phyloP scores from a whole-genome alignment of 495 filamentous ascomycete species.

The Jackrogersella minutella region DNA sequence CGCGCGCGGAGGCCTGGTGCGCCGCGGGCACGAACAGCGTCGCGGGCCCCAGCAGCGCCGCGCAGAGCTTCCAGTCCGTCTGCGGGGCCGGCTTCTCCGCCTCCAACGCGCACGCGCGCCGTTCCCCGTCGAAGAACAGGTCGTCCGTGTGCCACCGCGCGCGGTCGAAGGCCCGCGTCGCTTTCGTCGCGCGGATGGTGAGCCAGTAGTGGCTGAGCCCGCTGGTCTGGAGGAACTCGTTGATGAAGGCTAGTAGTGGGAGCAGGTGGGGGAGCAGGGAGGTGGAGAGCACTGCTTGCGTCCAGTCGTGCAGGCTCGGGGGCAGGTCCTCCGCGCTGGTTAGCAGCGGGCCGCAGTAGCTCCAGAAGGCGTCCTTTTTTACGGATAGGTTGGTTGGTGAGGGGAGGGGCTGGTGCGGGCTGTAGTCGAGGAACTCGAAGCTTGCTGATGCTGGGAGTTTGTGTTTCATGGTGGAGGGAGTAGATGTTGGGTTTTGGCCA shows the following conservation, averaged over 20 bases:
- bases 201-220: slow-evolving; percentile 46
- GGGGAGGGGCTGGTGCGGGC: background rate
- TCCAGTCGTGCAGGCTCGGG: slow-evolving; percentile 39
- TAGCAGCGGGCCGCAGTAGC: slow-evolving; percentile 43
- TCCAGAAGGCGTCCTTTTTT: slow-evolving; percentile 41
- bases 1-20: slow-evolving; percentile 34
- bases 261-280: slow-evolving; percentile 35
- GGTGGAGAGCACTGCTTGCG: slow-evolving; percentile 22
- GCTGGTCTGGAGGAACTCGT: slow-evolving; percentile 34
- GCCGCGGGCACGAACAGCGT: slow-evolving; percentile 43
- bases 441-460: slow-evolving; percentile 15
- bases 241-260: slow-evolving; percentile 41
- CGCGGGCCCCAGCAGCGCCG: slow-evolving; percentile 44
- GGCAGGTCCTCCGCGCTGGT: slow-evolving; percentile 27
- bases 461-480: slow-evolving; percentile 22
- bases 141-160: slow-evolving; percentile 51
- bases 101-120: too few species aligned
- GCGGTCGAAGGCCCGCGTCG: slow-evolving; percentile 43
- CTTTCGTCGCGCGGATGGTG: slow-evolving; percentile 46
- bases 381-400: slow-evolving; percentile 23
- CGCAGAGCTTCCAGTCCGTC: slow-evolving; percentile 49
- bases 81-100: slow-evolving; percentile 26
- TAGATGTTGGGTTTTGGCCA: background rate
- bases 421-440: slow-evolving; percentile 40
- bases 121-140: slow-evolving; percentile 45